These are phyloP conservation scores for Nidularia sp. DNA, from an alignment of 768 basidiomycete species.

Conservation along the genomic window DNA sequence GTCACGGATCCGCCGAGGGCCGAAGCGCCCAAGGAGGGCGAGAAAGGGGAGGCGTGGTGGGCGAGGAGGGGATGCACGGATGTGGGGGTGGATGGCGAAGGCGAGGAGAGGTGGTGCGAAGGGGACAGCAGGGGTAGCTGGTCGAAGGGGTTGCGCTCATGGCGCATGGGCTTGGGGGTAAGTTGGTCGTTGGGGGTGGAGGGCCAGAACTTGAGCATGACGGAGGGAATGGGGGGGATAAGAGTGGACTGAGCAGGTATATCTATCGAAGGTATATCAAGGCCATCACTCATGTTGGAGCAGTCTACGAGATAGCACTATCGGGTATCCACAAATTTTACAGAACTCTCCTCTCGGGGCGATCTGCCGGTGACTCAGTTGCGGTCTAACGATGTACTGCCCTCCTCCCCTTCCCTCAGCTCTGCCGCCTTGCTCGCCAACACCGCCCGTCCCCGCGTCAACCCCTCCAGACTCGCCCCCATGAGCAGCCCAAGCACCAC, in stretches of 20 bases:
- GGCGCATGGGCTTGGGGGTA: slow-evolving; percentile 49
- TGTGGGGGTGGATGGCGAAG: slow-evolving; percentile 24
- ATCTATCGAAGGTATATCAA: background rate
- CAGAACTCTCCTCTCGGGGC: background rate
- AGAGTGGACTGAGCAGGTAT: background rate
- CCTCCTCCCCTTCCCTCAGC: slow-evolving; percentile 12
- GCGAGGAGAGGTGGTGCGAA: slow-evolving; percentile 5
- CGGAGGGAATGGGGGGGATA: slow-evolving; percentile 14
- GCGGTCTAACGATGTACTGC: background rate
- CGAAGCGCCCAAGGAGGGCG: slow-evolving; percentile 22
- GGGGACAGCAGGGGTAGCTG: slow-evolving; percentile 9
- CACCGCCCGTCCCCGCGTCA: slow-evolving; percentile 32
- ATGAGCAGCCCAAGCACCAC: slow-evolving; percentile 52
- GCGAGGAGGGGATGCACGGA: slow-evolving; percentile 34
- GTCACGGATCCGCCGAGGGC: slow-evolving; percentile 33
- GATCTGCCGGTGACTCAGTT: background rate
- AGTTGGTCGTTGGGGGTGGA: slow-evolving; percentile 45
- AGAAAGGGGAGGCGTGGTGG: slow-evolving; percentile 13
- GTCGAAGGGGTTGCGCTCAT: slow-evolving; percentile 63
- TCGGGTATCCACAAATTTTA: background rate
- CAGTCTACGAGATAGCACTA: background rate
- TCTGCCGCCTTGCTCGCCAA: slow-evolving; percentile 17
- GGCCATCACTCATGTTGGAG: background rate
- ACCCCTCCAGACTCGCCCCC: slow-evolving; percentile 47
- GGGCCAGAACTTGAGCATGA: slow-evolving; percentile 73